phyloP scores from a whole-genome alignment of 1,139 yeast species.

The Debaryomyces subglobosus region DNA sequence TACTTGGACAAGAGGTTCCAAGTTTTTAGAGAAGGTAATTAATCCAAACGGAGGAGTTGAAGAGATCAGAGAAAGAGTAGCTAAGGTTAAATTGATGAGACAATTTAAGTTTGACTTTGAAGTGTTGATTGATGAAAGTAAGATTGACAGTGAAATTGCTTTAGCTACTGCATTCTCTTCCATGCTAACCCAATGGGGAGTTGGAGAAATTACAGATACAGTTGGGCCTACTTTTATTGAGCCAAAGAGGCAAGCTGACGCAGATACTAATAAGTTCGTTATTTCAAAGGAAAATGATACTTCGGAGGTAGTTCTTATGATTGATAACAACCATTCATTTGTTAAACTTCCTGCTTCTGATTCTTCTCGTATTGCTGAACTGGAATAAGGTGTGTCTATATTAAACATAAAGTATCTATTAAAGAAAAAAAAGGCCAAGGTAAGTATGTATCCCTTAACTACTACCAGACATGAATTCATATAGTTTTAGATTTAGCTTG shows the following conservation, averaged over 20 bases:
- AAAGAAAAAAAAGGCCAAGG: background rate
- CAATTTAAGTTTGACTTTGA: conserved; percentile 64
- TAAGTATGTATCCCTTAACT: conserved; percentile 7
- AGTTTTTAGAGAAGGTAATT: conserved; percentile 51
- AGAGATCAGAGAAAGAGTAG: conserved; percentile 55
- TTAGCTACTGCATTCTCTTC: conserved; percentile 60
- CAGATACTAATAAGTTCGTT: background rate
- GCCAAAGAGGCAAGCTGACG: conserved; percentile 5
- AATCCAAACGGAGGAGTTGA: conserved; percentile 60
- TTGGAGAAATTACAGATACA: conserved; percentile 54
- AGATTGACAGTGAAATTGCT: conserved; percentile 52
- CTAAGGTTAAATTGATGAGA: conserved; percentile 58
- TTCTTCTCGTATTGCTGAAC: background rate
- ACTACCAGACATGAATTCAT: background rate
- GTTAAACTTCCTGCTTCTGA: conserved; percentile 1
- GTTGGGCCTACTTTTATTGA: conserved; percentile 51
- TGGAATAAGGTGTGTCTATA: conserved; percentile 1
- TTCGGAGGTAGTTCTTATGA: conserved; percentile 2
- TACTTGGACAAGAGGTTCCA: conserved; percentile 56
- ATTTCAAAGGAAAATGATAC: background rate
- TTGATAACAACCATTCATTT: conserved; percentile 1
- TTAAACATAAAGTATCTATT: background rate
- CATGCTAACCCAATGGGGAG: conserved; percentile 68
- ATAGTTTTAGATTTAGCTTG: conserved; percentile 1
- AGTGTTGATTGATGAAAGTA: conserved; percentile 50